These are phyloP conservation scores for Malassezia yamatoensis DNA, from an alignment of 1,284 basidiomycete genomes.

Conservation along the genomic window DNA sequence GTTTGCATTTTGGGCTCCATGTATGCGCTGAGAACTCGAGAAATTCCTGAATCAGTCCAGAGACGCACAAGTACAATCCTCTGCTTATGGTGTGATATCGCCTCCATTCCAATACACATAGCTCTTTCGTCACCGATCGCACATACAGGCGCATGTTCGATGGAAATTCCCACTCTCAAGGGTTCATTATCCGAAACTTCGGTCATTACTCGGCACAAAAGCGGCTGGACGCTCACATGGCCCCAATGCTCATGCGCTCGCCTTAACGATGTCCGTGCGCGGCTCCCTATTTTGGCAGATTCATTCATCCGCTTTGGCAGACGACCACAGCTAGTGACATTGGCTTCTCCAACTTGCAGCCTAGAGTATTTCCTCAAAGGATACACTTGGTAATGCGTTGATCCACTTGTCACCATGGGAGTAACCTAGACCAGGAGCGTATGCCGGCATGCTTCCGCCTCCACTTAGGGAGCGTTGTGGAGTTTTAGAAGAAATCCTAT, in stretches of 20 bases:
- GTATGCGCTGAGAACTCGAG: background rate
- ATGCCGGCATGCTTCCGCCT: background rate
- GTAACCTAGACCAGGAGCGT: background rate
- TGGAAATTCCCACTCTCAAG: no score
- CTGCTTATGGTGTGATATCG: no score
- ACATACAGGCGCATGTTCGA: no score
- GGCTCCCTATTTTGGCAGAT: background rate
- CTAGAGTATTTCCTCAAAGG: constrained; percentile 1
- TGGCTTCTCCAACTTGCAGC: background rate
- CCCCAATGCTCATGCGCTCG: constrained; percentile 4
- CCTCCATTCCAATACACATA: no score
- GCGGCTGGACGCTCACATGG: constrained; percentile 14
- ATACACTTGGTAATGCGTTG: background rate
- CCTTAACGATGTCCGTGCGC: background rate
- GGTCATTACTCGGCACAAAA: constrained; percentile 2
- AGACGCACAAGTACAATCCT: no score
- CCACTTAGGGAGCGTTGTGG: background rate
- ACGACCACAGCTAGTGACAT: background rate
- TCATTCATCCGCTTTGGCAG: no score
- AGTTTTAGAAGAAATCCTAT: background rate
- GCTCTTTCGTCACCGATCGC: no score
- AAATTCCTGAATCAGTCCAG: constrained; percentile 2
- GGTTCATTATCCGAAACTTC: no score
- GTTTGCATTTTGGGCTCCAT: background rate
- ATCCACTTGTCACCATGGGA: constrained; percentile 1